These are phyloP conservation scores for Mycosphaerella arachidis DNA, from an alignment of 2,329 filamentous ascomycete genomes.

Conservation along the genomic window DNA sequence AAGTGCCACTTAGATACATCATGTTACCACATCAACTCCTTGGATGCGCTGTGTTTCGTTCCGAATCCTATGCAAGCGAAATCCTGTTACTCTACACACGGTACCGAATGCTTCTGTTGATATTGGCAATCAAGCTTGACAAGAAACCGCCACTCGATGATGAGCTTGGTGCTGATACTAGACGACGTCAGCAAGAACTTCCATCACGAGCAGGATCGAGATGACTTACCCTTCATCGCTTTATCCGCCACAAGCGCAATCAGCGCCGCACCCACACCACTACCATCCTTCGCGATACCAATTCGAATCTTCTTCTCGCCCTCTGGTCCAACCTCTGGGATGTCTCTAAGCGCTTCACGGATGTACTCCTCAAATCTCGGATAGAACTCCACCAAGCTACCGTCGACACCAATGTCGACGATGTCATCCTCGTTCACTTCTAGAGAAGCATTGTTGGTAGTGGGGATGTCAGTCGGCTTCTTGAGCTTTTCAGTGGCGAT, in stretches of 20 bases:
- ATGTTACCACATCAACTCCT: background rate
- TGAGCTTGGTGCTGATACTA: conserved; percentile 4
- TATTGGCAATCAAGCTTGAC: conserved; percentile 13
- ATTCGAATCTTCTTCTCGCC: conserved; percentile 87
- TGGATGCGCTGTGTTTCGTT: too few species aligned
- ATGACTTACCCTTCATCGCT: conserved; percentile 33
- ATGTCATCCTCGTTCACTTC: conserved; percentile 57
- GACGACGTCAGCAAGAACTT: background rate
- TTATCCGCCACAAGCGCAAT: conserved; percentile 84
- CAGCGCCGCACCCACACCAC: conserved; percentile 88
- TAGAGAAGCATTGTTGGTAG: conserved; percentile 24
- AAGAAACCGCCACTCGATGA: conserved; percentile 14
- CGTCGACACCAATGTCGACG: conserved; percentile 90
- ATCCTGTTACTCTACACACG: conserved; percentile 10
- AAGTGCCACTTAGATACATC: background rate
- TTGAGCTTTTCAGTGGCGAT: conserved; percentile 71
- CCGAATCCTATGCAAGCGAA: background rate
- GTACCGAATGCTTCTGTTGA: conserved; percentile 22
- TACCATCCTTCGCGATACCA: conserved; percentile 94
- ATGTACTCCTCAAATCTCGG: conserved; percentile 87
- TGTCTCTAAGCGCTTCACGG: conserved; percentile 70
- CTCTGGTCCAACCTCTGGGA: conserved; percentile 69
- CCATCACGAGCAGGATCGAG: background rate
- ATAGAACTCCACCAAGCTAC: conserved; percentile 91
- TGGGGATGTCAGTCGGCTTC: conserved; percentile 32